Base-by-base conservation (phyloP, 345 rosid genomes). In the Lumnitzera racemosa region DNA sequence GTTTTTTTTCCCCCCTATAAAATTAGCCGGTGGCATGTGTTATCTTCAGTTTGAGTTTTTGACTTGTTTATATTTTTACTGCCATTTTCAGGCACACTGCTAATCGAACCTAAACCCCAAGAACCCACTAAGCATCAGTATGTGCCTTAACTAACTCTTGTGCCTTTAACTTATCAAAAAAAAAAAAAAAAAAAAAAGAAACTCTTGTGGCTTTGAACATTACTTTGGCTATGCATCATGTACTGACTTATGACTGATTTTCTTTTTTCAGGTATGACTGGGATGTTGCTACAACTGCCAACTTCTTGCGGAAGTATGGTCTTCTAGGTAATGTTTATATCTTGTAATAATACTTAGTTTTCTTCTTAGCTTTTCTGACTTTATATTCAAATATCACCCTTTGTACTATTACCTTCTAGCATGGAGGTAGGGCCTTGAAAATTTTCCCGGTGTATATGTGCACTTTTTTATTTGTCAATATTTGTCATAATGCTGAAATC, bases 31-130 rank as follows among this genome's bases (percentile, higher is more conserved):
- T 50, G 5, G 16, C 23, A 17, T 14, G 53, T 50, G n/a, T 14
- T 50, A 14, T 53, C 2, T 5, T 20, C 14, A 16, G 24, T 3
- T 14, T 20, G 4, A 14, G 23, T 12, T 61, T n/a, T 46, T n/a
- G 17, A 23, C 59, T 56, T 43, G 64, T 59, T 61, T 27, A 27
- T 27, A 56, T 48, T 49, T 47, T n/a, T 59, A 55, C 7, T 57
- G 57, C 2, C 10, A 11, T 46, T 70, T 15, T 55, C 81, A 90
- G 91, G 99, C 53, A 86, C 89, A 4, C 77, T 94, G 58, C 72
- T 94, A 60, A 86, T 94, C 72, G 92, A 94, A 77, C 99, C 99
- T 24, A 94, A 94, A 79, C 99, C 99, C 64, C 99, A 94, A 79
- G 99, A 94, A 78, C 97, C 99, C 13, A 90, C 89, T 51, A 90